Conservation (phyloP, 345 rosid genomes). For the Eucalyptus tenuipes region DNA sequence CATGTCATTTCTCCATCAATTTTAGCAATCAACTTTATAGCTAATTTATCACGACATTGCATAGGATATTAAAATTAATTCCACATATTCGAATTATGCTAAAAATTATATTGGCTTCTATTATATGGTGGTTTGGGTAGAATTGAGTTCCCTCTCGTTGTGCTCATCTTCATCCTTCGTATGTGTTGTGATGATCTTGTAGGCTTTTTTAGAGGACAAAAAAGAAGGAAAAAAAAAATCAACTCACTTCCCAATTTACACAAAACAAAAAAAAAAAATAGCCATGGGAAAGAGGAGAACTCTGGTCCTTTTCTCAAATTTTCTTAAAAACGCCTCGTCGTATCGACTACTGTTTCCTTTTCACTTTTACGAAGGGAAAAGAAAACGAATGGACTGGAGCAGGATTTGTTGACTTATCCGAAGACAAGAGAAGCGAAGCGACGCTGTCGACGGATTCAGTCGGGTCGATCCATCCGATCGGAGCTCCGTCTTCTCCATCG, state of each 20-base stretch:
- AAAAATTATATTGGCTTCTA: not conserved
- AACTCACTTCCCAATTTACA: not conserved
- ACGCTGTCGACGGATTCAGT: not conserved
- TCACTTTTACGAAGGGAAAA: not conserved
- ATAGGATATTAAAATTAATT: too few species aligned
- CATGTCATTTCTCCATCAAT: not conserved
- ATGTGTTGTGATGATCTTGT: not conserved
- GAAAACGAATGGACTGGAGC: not conserved
- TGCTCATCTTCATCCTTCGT: not conserved
- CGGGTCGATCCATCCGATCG: not conserved
- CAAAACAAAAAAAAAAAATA: too few species aligned
- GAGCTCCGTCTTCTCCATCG: not conserved
- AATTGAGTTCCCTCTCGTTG: not conserved
- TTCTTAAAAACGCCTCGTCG: not conserved
- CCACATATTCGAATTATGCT: too few species aligned
- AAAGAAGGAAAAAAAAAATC: not conserved
- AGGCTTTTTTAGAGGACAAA: not conserved
- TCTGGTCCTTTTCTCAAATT: not conserved
- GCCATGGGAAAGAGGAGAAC: not conserved
- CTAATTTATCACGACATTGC: rapidly evolving
- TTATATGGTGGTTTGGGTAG: not conserved
- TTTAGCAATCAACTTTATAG: too few species aligned
- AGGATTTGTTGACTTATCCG: not conserved
- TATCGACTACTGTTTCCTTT: not conserved
- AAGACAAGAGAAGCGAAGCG: not conserved